Conservation (phyloP, 768 basidiomycete species). For the Hirschioporus abietinus region DNA sequence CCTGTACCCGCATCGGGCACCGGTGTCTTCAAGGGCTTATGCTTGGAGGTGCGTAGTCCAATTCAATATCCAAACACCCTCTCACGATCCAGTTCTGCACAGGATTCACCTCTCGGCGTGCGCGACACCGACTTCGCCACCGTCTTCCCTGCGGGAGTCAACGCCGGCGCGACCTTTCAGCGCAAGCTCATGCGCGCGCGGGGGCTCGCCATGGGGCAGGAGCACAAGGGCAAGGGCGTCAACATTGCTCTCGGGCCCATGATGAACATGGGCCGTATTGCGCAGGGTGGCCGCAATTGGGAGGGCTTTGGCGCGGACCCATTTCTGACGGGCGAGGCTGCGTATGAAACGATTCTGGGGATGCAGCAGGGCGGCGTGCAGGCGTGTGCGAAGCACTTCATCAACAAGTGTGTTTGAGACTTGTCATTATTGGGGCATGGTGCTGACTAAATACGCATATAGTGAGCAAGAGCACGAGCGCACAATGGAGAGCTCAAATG, state of each 20-base stretch:
- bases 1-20: constrained; percentile 28
- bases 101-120: constrained; percentile 76
- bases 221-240: constrained; percentile 80
- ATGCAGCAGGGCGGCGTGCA: constrained; percentile 77
- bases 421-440: not conserved
- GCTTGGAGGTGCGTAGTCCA: constrained; percentile 48
- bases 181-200: constrained; percentile 72
- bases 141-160: constrained; percentile 81
- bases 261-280: constrained; percentile 83
- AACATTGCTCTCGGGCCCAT: constrained; percentile 74
- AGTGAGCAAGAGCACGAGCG: constrained; percentile 70
- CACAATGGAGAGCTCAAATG: no score
- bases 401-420: constrained; percentile 54
- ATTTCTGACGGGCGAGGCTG: constrained; percentile 68
- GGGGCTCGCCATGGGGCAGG: constrained; percentile 73
- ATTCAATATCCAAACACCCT: not conserved
- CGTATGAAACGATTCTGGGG: constrained; percentile 71
- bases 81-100: not conserved
- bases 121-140: constrained; percentile 69
- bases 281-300: constrained; percentile 85
- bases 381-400: constrained; percentile 80
- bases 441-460: not conserved
- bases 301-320: constrained; percentile 96
- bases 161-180: constrained; percentile 78
- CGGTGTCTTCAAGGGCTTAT: constrained; percentile 58